Conservation (phyloP, 257 asterid genomes). For the Nicotiana attenuata region DNA sequence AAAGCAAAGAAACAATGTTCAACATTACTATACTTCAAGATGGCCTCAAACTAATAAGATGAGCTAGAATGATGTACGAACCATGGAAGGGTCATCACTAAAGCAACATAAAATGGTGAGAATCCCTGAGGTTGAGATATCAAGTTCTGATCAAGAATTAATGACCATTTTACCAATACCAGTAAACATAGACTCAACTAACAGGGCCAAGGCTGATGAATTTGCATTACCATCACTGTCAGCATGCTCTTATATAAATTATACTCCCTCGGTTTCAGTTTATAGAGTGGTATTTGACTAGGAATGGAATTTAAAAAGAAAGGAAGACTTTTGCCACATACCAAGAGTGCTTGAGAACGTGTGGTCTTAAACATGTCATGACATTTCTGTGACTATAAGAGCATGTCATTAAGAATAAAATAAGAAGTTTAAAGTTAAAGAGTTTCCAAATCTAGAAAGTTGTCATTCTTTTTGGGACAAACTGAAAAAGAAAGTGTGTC, state of each 20-base stretch:
- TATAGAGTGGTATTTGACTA: background rate
- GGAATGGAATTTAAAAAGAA: background rate
- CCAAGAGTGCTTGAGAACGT: background rate
- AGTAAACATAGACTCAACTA: background rate
- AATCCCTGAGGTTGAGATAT: background rate
- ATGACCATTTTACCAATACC: background rate
- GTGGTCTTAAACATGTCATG: background rate
- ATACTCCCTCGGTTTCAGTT: background rate
- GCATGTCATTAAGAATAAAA: background rate
- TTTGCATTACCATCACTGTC: background rate
- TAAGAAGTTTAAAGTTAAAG: background rate
- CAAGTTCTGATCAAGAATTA: background rate
- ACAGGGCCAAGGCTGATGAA: background rate
- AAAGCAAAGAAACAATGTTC: background rate
- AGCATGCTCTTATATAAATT: background rate
- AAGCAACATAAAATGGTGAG: background rate
- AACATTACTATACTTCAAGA: background rate
- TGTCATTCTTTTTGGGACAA: background rate
- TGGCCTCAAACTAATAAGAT: background rate
- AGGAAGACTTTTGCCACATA: background rate
- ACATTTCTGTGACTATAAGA: background rate
- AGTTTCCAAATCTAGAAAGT: background rate
- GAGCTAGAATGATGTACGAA: background rate
- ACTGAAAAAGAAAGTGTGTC: background rate
- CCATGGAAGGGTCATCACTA: background rate